Evolutionary conservation across 345 rosid species (phyloP), one percentile per base, ranked within the genome.

Genomic region (Crucihimalaya himalaica): DNA sequence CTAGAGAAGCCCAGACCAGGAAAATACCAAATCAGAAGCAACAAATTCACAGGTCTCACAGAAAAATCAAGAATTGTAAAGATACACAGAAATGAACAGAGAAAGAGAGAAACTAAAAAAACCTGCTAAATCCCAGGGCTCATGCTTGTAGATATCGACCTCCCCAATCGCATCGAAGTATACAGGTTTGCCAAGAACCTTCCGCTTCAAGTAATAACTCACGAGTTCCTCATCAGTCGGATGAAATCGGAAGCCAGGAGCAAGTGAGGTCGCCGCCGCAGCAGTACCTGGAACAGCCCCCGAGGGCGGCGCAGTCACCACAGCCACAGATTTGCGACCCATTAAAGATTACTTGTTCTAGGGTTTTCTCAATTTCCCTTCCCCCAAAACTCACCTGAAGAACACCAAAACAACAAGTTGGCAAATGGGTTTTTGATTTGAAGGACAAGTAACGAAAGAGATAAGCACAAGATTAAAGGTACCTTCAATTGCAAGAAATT

Each of bases 171-270:
- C 89, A 16, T 87, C 84, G 75, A 86, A 90, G 61, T 87, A 87
- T n/a, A 91, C 86, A 15, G 92, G 85, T 55, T 84, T 89, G 16
- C 80, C 80, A 4, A 72, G 72, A 80, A 91, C 88, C 93, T 91
- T 91, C 66, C 94, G 81, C 80, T 88, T 92, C 82, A 92, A 82
- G 86, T 88, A 89, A 75, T 89, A 89, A 56, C 86, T 83, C 4
- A 86, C 88, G 31, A 92, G 82, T 72, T 92, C 98, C 60, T 92
- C 96, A 27, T 88, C 97, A 1, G 96, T 89, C 0, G 97, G 97
- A 56, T 92, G 97, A 72, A 92, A 92, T 78, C 98, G 85, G 63
- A 89, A 92, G 25, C 98, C 98, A 25, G 98, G 98, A 35, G 96
- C 98, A 80, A 91, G 84, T 2, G 96, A 85, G 10, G 96, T 83